Evolutionary conservation across 306 rosid genomes (phyloP).

Genomic region (Medicago ruthenica): DNA sequence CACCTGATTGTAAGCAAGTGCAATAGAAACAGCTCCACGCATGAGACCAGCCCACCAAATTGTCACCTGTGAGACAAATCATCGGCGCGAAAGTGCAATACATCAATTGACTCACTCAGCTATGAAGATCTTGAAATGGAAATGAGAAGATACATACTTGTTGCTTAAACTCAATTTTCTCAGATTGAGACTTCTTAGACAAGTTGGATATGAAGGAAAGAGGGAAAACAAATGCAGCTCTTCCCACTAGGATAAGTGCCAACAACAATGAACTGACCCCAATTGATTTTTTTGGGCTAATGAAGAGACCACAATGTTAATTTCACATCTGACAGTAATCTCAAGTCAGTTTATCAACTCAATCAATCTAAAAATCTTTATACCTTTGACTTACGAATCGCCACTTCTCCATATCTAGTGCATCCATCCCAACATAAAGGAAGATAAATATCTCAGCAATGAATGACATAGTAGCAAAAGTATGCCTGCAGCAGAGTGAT

Average conservation of each 20-base stretch:
- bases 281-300: constrained; percentile 83
- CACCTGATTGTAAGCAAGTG: constrained; percentile 96
- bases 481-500: constrained; percentile 67
- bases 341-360: constrained; percentile 23
- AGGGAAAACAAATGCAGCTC: constrained; percentile 97
- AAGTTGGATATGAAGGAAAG: constrained; percentile 83
- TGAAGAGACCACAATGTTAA: constrained; percentile 39
- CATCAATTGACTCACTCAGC: constrained; percentile 1
- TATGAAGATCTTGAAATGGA: background rate
- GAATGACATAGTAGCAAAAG: constrained; percentile 90
- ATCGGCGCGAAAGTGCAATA: constrained; percentile 7
- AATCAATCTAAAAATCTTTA: constrained; percentile 12
- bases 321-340: constrained; percentile 8
- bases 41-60: constrained; percentile 99
- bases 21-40: constrained; percentile 99
- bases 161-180: constrained; percentile 75
- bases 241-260: constrained; percentile 85
- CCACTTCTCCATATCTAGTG: constrained; percentile 97
- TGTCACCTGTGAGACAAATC: constrained; percentile 64
- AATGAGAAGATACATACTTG: constrained; percentile 63
- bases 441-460: constrained; percentile 92
- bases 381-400: constrained; percentile 83
- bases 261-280: constrained; percentile 84
- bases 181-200: constrained; percentile 68
- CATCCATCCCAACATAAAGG: constrained; percentile 99